Conservation (phyloP, 2,329 filamentous ascomycete genomes). For the Penicillium sp. region DNA sequence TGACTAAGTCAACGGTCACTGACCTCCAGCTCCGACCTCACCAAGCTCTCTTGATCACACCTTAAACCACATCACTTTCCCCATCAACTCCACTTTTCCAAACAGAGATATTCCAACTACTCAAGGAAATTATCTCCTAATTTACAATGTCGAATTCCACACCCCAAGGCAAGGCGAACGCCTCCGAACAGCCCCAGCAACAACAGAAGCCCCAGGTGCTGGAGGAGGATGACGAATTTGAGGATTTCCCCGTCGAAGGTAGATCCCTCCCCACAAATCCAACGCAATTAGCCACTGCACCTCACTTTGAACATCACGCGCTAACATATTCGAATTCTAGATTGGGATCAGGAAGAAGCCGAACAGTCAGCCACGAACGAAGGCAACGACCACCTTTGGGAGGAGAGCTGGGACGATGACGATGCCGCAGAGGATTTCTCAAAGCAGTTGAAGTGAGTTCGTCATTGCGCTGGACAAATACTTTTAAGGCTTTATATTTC, state of each 20-base stretch:
- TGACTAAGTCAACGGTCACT: constrained; percentile 15
- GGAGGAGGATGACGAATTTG: constrained; percentile 98
- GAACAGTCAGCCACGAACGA: constrained; percentile 63
- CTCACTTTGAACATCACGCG: neutral
- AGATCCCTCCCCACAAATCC: neutral
- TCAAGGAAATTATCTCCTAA: neutral
- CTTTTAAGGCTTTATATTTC: neutral
- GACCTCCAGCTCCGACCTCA: constrained; percentile 8
- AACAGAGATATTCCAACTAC: neutral
- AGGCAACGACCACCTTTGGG: constrained; percentile 84
- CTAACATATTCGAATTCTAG: constrained; percentile 47
- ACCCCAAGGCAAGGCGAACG: constrained; percentile 36
- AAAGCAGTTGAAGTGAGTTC: constrained; percentile 80
- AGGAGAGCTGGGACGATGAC: constrained; percentile 99
- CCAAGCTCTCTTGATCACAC: constrained; percentile 2
- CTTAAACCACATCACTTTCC: neutral
- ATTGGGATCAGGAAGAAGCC: constrained; percentile 90
- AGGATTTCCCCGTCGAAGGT: constrained; percentile 98
- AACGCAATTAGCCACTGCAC: neutral
- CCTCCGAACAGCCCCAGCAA: constrained; percentile 51
- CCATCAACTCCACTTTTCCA: neutral
- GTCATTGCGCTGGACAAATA: neutral
- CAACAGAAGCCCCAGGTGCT: constrained; percentile 69
- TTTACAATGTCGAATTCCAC: constrained; percentile 49
- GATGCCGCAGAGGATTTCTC: constrained; percentile 97